Evolutionary conservation across 2,329 filamentous ascomycete genomes (phyloP).

Genomic region (Xylariales sp.): DNA sequence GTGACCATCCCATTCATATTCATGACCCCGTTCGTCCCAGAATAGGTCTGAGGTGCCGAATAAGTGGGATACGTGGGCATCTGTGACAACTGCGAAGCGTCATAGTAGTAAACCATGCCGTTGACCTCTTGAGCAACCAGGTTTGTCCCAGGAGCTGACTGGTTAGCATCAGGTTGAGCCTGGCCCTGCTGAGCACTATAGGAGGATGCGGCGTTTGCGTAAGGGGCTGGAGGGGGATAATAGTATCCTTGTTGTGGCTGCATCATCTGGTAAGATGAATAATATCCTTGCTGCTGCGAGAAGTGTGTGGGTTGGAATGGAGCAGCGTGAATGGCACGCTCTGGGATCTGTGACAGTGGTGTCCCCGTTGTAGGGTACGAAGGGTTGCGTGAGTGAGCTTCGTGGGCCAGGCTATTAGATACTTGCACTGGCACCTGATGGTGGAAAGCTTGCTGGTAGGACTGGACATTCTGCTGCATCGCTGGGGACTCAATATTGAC

Average conservation of each 20-base stretch:
- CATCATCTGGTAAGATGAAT: constrained; percentile 54
- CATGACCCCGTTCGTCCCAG: constrained; percentile 46
- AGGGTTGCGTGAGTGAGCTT: constrained; percentile 61
- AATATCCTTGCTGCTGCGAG: constrained; percentile 54
- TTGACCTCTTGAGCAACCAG: constrained; percentile 82
- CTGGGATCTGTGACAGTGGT: constrained; percentile 86
- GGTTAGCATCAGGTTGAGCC: constrained; percentile 32
- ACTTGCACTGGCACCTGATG: constrained; percentile 85
- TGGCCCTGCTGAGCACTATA: constrained; percentile 40
- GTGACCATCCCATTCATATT: constrained; percentile 81
- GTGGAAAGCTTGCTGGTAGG: constrained; percentile 80
- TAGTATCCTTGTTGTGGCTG: constrained; percentile 62
- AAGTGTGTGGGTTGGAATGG: constrained; percentile 79
- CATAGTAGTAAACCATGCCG: constrained; percentile 94
- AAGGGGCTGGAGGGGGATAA: constrained; percentile 47
- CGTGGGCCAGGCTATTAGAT: constrained; percentile 48
- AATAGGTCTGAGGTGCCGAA: constrained; percentile 47
- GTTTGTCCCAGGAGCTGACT: constrained; percentile 50
- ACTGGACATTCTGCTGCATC: constrained; percentile 39
- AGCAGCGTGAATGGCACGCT: constrained; percentile 84
- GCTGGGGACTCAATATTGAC: constrained; percentile 87
- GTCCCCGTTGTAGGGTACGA: constrained; percentile 73
- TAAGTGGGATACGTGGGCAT: constrained; percentile 45
- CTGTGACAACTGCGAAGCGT: constrained; percentile 66
- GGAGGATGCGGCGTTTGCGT: constrained; percentile 30